Percentiles rank a stretch among this genome's conserved stretches.
Evolutionary conservation across 495 filamentous ascomycete genomes (phyloP).

Genomic region (Hypoxylon lienhwacheense): DNA sequence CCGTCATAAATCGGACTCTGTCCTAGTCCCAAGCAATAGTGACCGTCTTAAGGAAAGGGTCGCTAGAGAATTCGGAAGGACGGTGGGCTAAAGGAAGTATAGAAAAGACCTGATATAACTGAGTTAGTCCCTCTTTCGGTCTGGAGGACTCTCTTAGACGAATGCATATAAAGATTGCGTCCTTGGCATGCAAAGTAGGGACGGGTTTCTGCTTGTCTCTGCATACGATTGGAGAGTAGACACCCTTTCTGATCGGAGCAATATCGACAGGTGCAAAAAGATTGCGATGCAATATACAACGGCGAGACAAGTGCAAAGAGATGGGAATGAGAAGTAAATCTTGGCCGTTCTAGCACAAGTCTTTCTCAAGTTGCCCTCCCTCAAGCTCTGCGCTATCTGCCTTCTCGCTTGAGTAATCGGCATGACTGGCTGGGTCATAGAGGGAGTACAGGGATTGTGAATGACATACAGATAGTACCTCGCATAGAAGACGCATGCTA

Average conservation of each 20-base stretch:
- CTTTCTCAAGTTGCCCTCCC: slow-evolving; percentile 26
- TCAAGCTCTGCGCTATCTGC: slow-evolving; percentile 37
- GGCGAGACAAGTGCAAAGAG: slow-evolving; percentile 32
- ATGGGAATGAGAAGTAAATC: slow-evolving; percentile 30
- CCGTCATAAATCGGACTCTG: slow-evolving; percentile 29
- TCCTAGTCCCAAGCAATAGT: slow-evolving; percentile 31
- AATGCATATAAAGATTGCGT: slow-evolving; percentile 36
- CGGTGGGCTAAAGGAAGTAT: slow-evolving; percentile 41
- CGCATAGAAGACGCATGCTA: slow-evolving; percentile 10
- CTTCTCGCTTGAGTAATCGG: slow-evolving; percentile 31
- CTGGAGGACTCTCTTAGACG: slow-evolving; percentile 34
- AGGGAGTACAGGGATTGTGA: slow-evolving; percentile 22
- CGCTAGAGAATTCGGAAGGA: slow-evolving; percentile 37
- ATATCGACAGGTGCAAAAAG: slow-evolving; percentile 39
- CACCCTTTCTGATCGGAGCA: slow-evolving; percentile 33
- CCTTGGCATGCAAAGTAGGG: slow-evolving; percentile 41
- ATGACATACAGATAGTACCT: slow-evolving; percentile 28
- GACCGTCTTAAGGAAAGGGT: slow-evolving; percentile 32
- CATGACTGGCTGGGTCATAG: slow-evolving; percentile 28
- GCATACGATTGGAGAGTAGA: slow-evolving; percentile 37
- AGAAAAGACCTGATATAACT: slow-evolving; percentile 40
- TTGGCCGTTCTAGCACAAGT: slow-evolving; percentile 26
- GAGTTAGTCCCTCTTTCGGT: slow-evolving; percentile 35
- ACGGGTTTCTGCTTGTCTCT: slow-evolving; percentile 38
- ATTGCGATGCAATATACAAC: slow-evolving; percentile 42